Evolutionary conservation across 2,329 filamentous ascomycete species (phyloP).

Genomic region (Colletotrichum sp.): DNA sequence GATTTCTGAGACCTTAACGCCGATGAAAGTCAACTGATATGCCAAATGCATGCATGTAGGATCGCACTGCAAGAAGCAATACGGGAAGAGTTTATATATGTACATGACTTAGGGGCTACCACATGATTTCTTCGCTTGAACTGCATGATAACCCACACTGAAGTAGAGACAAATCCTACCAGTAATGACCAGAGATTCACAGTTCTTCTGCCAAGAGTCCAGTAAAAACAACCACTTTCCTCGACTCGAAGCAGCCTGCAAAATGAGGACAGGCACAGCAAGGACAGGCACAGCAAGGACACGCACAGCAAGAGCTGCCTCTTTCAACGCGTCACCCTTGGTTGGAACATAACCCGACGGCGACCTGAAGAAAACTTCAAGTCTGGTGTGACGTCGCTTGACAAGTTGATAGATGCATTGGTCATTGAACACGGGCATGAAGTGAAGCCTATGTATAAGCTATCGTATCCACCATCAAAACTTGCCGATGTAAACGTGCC

Average conservation of each 20-base stretch:
- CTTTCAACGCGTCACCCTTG: neutral
- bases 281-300: neutral
- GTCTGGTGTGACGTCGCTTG: neutral
- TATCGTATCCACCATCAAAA: neutral
- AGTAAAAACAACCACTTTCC: neutral
- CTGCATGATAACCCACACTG: neutral
- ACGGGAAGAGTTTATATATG: neutral
- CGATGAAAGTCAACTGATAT: no score
- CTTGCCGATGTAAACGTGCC: neutral
- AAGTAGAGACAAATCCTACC: neutral
- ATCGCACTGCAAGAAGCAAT: no score
- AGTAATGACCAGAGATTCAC: neutral
- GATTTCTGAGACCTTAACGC: no score
- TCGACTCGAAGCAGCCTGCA: neutral
- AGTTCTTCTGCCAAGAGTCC: neutral
- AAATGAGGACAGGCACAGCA: neutral
- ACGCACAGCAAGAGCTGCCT: neutral
- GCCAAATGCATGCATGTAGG: accelerated
- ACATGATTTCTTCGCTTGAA: neutral
- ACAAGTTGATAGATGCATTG: neutral
- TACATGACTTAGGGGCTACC: neutral
- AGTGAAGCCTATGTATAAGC: neutral
- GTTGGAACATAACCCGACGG: neutral
- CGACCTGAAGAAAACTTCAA: neutral
- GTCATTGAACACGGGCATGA: neutral